Conservation (phyloP, 1,284 basidiomycete genomes). For the Trichosporon asahii region DNA sequence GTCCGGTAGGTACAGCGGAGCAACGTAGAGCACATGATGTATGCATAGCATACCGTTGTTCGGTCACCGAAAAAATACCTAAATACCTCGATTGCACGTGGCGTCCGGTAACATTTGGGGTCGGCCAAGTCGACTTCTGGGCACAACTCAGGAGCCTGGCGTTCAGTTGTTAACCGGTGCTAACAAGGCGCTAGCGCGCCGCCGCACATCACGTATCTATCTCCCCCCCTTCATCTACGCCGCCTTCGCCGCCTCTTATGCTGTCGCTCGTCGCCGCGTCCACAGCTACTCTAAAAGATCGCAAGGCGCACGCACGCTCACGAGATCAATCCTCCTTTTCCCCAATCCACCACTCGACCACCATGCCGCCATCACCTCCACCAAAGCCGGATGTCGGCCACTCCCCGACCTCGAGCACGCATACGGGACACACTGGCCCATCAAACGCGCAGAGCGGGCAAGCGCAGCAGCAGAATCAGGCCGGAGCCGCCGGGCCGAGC, state of each 20-base stretch:
- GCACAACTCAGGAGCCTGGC: not conserved
- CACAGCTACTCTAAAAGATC: no score
- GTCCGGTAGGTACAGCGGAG: not conserved
- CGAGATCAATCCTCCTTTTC: not conserved
- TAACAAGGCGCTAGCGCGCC: not conserved
- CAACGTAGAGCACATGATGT: not conserved
- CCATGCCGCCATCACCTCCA: constrained; percentile 1
- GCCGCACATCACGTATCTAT: not conserved
- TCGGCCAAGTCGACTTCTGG: not conserved
- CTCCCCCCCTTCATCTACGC: no score
- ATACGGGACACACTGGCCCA: not conserved
- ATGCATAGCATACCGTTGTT: not conserved
- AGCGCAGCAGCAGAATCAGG: not conserved
- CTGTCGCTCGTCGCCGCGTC: no score
- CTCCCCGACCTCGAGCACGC: constrained; percentile 2
- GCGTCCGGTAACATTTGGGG: not conserved
- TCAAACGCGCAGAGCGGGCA: no score
- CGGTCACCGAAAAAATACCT: not conserved
- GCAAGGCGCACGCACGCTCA: not conserved
- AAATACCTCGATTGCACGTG: not conserved
- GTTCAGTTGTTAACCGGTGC: not conserved
- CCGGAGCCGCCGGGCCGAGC: not conserved
- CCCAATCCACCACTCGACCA: not conserved
- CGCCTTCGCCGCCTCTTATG: no score
- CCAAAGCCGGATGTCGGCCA: not conserved